Base-by-base conservation (phyloP, 2,329 filamentous ascomycete species). In the Nemania serpens region DNA sequence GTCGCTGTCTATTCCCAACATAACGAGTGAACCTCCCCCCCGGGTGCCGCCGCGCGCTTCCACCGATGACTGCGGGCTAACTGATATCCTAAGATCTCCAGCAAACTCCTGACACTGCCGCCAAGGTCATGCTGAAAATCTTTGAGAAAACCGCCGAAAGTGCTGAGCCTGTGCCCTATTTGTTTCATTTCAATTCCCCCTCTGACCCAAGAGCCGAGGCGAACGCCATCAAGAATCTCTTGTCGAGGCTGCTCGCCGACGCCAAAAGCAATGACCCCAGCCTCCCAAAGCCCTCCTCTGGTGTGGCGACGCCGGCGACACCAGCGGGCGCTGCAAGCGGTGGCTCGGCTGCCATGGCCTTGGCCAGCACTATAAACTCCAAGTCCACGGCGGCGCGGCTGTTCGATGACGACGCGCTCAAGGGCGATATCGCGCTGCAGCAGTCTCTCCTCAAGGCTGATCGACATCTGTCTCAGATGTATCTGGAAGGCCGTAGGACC, bases 111-210 rank as follows among this genome's bases (percentile, higher is more conserved):
- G 91, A 92, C 62, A 88, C 83, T n/a, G 88, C 87, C 37, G 81
- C 92, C 17, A 97, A 97, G 81, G 93, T 96, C 55, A 97, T 97
- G 83, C 84, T 98, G 61, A 97, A 95, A 75, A 89, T 99, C 57
- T 91, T 97, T 69, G 90, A 90, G 64, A 90, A 93, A 73, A 77
- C 85, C 43, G 77, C 85, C 34, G 79, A 80, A 48, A 80, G 80
- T 25, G 75, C 81, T 29, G 85, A 89, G 51, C 79, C 91, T 17
- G 84, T 88, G 47, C 85, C 88, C 56, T 91, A 96, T 73, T 86
- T 94, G 50, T 97, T 99, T 75, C 89, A 91, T 66, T 98, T 99
- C 78, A 96, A 92, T 60, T 92, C 92, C 2, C 76, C 85, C 12
- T 79, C 84, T 20, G 85, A 90, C 67, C 91, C 94, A 47, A 88